These are phyloP conservation scores for Rhodamnia argentea DNA, from an alignment of 345 rosid species.

Conservation along the genomic window DNA sequence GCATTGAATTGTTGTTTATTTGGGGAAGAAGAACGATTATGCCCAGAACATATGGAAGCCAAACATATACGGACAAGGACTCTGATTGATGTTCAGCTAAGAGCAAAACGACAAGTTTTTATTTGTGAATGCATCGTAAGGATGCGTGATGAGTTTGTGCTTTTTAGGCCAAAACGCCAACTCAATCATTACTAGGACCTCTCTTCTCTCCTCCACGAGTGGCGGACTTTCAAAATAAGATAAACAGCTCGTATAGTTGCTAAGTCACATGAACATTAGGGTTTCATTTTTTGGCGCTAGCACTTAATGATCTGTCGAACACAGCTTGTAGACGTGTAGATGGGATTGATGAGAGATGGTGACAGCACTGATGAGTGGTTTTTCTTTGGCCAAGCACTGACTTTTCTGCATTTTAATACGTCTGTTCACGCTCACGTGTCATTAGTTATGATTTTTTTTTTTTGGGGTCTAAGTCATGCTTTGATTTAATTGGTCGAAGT, in stretches of 20 bases:
- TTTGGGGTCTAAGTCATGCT: no score
- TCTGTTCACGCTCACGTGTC: background rate
- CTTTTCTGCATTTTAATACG: background rate
- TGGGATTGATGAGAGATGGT: background rate
- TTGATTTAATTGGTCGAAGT: no score
- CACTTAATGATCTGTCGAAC: background rate
- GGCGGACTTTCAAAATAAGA: background rate
- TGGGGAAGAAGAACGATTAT: conserved; percentile 3
- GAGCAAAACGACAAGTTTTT: background rate
- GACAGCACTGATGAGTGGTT: background rate
- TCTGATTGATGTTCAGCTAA: background rate
- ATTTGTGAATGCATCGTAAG: background rate
- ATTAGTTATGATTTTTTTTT: background rate
- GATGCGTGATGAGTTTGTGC: background rate
- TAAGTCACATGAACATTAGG: background rate
- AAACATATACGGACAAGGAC: conserved; percentile 18
- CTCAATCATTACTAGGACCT: background rate
- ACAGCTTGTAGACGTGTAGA: background rate
- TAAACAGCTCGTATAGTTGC: background rate
- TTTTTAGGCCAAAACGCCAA: background rate
- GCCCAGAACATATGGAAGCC: conserved; percentile 23
- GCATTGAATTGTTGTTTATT: background rate
- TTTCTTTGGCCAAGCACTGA: background rate
- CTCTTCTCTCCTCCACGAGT: background rate
- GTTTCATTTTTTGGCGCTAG: background rate